Evolutionary conservation across 73 alveolate genomes (phyloP), one percentile per base, ranked within the genome.

Genomic region (Paramecium sexaurelia): DNA sequence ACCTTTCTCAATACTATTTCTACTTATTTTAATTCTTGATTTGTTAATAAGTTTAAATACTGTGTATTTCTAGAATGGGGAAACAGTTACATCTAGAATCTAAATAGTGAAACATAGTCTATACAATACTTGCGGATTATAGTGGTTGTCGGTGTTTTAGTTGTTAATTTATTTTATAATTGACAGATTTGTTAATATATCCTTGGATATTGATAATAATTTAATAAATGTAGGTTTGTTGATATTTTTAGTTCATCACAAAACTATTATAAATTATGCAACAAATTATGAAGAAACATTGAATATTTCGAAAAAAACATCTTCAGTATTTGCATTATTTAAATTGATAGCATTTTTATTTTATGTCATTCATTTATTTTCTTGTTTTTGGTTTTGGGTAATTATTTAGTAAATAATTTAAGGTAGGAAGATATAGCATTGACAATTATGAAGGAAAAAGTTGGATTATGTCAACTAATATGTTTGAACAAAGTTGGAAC

Each of bases 401-500:
- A 51, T 20, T 43, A 17, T 22, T n/a, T 22, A 78, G 1, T 27
- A 41, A 13, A 29, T 78, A 19, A 40, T 1, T 24, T 41, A n/a
- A 78, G 90, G 40, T 61, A 41, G 90, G 90, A 43, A n/a, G 29
- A 24, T 78, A 78, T 78, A 78, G 90, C 24, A 19, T 39, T 4
- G 73, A 93, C 3, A 68, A 39, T 19, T 55, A 89, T 27, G 93
- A 90, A 6, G 92, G 68, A 3, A 87, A 66, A 15, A 73, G 88
- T 55, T 94, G 97, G 97, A 39, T 95, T 0, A 55, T 26, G 0
- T 22, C 36, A 36, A 68, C 87, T 7, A 43, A 78, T 29, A 26
- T 41, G 71, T 22, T 8, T 2, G 89, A 93, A 19, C 75, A 37
- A 1, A 27, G 27, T 3, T 61, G 73, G 57, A 35, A 39, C 15